Evolutionary conservation across 169 alveolate species (phyloP).

Genomic region (Eimeria mitis): DNA sequence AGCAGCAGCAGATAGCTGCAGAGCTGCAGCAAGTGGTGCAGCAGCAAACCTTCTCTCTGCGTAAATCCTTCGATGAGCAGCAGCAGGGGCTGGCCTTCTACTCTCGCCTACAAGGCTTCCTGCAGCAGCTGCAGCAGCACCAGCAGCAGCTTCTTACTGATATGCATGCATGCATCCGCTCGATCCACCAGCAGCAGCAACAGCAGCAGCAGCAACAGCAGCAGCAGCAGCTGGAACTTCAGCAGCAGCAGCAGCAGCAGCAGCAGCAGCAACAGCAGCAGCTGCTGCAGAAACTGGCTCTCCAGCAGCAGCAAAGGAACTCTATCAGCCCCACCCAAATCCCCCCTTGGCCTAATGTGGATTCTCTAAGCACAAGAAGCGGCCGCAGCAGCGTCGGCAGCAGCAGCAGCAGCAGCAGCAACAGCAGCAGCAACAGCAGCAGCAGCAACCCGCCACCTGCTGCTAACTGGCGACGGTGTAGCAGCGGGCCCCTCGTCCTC

Average conservation of each 20-base stretch:
- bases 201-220: slow-evolving; percentile 22
- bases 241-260: background rate
- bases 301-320: background rate
- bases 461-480: slow-evolving; percentile 43
- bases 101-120: slow-evolving; percentile 50
- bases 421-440: slow-evolving; percentile 49
- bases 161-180: slow-evolving; percentile 32
- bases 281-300: slow-evolving; percentile 26
- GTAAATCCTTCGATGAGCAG: slow-evolving; percentile 33
- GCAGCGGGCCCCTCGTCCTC: slow-evolving; percentile 49
- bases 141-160: slow-evolving; percentile 52
- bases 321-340: background rate
- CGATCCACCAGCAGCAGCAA: slow-evolving; percentile 40
- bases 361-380: slow-evolving; percentile 3
- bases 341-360: slow-evolving; percentile 14
- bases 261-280: slow-evolving; percentile 13
- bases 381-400: slow-evolving; percentile 51
- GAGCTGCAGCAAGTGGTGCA: slow-evolving; percentile 73
- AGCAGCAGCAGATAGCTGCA: slow-evolving; percentile 34
- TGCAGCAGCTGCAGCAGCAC: slow-evolving; percentile 78
- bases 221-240: slow-evolving; percentile 21
- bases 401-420: too few relatives aligned
- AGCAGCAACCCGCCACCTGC: slow-evolving; percentile 17
- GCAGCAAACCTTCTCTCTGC: slow-evolving; percentile 38
- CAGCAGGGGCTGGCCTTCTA: slow-evolving; percentile 67